Evolutionary conservation across 2,329 filamentous ascomycete genomes (phyloP).

Genomic region (Coniochaeta ligniaria): DNA sequence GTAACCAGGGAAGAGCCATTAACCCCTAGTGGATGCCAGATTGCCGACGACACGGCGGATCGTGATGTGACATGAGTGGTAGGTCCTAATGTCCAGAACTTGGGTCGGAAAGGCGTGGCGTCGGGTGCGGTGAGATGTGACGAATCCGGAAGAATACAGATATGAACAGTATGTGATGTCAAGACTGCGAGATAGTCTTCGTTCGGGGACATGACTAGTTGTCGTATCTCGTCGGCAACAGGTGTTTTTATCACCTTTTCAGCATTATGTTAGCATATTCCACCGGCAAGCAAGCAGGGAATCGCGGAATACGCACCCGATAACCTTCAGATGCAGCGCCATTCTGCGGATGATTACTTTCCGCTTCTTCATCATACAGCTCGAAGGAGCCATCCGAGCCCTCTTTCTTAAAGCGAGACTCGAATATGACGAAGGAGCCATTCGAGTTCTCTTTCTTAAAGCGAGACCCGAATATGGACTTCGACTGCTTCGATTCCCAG

Average conservation of each 20-base stretch:
- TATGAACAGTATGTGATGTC: slow-evolving; percentile 81
- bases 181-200: slow-evolving; percentile 77
- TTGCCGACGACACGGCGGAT: slow-evolving; percentile 67
- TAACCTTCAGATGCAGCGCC: slow-evolving; percentile 30
- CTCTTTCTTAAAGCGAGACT: slow-evolving; percentile 41
- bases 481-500: slow-evolving; percentile 32
- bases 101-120: slow-evolving; percentile 63
- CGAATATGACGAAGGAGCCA: slow-evolving; percentile 28
- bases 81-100: slow-evolving; percentile 85
- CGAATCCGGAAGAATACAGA: slow-evolving; percentile 76
- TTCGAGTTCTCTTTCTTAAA: slow-evolving; percentile 42
- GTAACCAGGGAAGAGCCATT: slow-evolving; percentile 79
- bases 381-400: slow-evolving; percentile 31
- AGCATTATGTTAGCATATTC: background rate
- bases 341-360: slow-evolving; percentile 16
- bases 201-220: slow-evolving; percentile 78
- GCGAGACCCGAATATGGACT: slow-evolving; percentile 17
- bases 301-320: slow-evolving; percentile 29
- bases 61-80: slow-evolving; percentile 87
- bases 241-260: slow-evolving; percentile 66
- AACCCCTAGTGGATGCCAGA: slow-evolving; percentile 91
- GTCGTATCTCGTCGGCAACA: slow-evolving; percentile 74
- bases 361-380: slow-evolving; percentile 16
- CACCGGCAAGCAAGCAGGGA: slow-evolving; percentile 12
- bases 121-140: slow-evolving; percentile 68